Percentiles rank a stretch among this genome's conserved stretches.
phyloP scores from a whole-genome alignment of 2,329 filamentous ascomycete species.

The Cladosporium phlei region DNA sequence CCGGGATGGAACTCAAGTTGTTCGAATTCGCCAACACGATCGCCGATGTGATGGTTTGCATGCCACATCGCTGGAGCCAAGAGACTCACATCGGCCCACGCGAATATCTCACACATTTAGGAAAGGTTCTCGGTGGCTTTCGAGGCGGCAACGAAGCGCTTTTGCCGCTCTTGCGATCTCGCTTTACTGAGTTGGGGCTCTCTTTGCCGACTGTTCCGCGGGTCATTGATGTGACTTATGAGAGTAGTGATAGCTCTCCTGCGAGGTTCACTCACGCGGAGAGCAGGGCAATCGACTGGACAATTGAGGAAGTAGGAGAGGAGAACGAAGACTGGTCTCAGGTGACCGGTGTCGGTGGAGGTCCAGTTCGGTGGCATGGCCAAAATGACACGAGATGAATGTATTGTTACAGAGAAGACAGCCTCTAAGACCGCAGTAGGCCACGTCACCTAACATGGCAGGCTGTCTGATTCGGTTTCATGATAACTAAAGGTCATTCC shows the following conservation, averaged over 20 bases:
- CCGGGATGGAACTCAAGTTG: conserved; percentile 54
- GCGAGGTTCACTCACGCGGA: no score
- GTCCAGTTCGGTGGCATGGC: no score
- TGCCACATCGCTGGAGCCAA: background rate
- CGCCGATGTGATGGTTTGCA: conserved; percentile 49
- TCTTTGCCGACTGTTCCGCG: background rate
- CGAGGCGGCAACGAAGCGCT: conserved; percentile 7
- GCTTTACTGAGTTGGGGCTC: background rate
- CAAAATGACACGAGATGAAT: no score
- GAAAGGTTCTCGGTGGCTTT: conserved; percentile 4
- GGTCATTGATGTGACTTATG: background rate
- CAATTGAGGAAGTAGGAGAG: no score
- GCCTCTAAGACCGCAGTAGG: no score
- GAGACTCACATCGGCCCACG: conserved; percentile 1
- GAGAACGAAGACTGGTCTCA: no score
- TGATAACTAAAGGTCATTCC: no score
- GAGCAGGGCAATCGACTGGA: no score
- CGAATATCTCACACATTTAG: conserved; percentile 5
- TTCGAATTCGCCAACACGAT: conserved; percentile 59
- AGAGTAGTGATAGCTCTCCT: conserved; percentile 3
- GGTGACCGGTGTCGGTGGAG: no score
- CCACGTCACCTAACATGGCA: no score
- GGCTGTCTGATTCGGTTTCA: no score
- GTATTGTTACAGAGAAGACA: no score
- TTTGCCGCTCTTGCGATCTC: conserved; percentile 2